Percentiles rank a stretch among this genome's conserved stretches.
Evolutionary conservation across 495 filamentous ascomycete species (phyloP).

Genomic region (Pyrenula massariospora): DNA sequence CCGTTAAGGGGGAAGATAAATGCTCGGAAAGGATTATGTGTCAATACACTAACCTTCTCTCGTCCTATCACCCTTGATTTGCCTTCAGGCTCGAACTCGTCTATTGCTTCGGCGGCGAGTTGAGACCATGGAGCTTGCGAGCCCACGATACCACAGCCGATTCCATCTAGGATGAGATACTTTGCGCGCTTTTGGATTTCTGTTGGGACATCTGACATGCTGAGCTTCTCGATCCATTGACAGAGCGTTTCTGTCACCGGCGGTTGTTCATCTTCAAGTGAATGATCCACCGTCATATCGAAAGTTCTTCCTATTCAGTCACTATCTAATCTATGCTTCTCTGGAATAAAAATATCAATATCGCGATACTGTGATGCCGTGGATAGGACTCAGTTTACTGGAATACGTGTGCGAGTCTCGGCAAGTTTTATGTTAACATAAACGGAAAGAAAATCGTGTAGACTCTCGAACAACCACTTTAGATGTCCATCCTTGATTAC

Average conservation of each 20-base stretch:
- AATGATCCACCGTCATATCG: too few relatives aligned
- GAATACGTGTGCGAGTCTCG: too few relatives aligned
- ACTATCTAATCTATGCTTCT: too few relatives aligned
- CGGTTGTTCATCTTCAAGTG: neutral
- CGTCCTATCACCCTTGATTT: constrained; percentile 19
- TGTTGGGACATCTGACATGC: neutral
- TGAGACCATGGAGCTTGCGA: constrained; percentile 28
- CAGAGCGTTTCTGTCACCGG: neutral
- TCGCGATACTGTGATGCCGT: too few relatives aligned
- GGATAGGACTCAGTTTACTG: too few relatives aligned
- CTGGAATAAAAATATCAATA: too few relatives aligned
- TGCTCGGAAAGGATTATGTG: too few relatives aligned
- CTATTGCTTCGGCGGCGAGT: constrained; percentile 19
- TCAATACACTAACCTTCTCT: constrained; percentile 8
- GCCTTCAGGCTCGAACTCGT: constrained; percentile 21
- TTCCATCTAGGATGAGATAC: constrained; percentile 32
- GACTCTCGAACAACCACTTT: too few relatives aligned
- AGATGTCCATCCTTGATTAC: too few relatives aligned
- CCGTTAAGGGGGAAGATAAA: neutral
- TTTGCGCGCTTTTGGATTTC: constrained; percentile 16
- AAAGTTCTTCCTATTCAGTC: too few relatives aligned
- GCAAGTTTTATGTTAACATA: too few relatives aligned
- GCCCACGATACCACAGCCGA: constrained; percentile 28
- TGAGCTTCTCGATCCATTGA: neutral
- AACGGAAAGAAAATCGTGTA: too few relatives aligned